These are phyloP conservation scores for Eucalyptus pauciflora DNA, from an alignment of 345 rosid species.

Conservation along the genomic window DNA sequence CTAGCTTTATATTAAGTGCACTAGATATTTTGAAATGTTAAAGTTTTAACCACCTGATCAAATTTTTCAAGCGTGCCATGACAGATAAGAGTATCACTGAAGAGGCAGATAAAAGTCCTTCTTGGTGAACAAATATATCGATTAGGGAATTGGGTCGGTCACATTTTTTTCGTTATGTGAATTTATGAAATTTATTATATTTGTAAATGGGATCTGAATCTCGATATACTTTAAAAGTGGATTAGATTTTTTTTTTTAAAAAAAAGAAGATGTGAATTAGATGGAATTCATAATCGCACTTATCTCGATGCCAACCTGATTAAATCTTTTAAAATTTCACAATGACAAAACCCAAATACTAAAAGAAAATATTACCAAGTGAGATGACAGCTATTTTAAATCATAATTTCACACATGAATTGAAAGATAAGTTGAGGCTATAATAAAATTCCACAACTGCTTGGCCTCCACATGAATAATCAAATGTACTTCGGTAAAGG, in stretches of 20 bases:
- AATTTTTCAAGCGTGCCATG: neutral
- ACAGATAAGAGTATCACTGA: too few species aligned
- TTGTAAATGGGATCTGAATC: neutral
- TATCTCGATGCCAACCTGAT: neutral
- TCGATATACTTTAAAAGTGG: neutral
- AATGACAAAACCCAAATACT: too few species aligned
- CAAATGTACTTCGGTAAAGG: too few species aligned
- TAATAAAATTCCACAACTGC: rapidly evolving
- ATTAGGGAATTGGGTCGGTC: neutral
- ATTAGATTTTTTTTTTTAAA: too few species aligned
- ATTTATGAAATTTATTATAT: too few species aligned
- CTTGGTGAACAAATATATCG: rapidly evolving
- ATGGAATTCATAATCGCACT: neutral
- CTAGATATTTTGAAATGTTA: neutral
- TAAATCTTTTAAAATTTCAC: too few species aligned
- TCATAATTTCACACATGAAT: neutral
- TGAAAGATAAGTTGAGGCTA: neutral
- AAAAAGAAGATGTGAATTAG: neutral
- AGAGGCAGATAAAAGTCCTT: neutral
- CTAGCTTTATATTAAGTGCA: neutral
- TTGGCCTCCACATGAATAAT: neutral
- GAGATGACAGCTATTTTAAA: rapidly evolving
- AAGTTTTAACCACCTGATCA: rapidly evolving
- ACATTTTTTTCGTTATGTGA: neutral
- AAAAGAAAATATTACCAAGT: neutral